Evolutionary conservation across 106 monocot species (phyloP), one percentile per base, ranked within the genome.

Genomic region (Allium sativum): DNA sequence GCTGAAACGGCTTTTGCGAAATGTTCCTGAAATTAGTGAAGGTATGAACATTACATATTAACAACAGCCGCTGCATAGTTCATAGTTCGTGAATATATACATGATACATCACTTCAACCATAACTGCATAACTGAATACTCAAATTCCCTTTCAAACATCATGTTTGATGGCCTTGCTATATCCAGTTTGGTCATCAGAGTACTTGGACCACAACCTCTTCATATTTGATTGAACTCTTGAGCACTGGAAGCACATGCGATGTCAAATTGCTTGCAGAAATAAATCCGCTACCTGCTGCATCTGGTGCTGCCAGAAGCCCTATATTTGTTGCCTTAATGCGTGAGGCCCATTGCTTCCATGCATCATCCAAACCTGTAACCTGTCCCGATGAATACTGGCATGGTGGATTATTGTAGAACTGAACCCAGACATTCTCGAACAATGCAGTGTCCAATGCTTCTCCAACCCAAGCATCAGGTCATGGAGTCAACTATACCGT

Each of bases 341-440:
- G 55, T n/a, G 44, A 0, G 0, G 67, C 63, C 74, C 68, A 68
- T 45, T 68, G 74, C 55, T 62, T 68, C 74, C 74, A 74, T 7
- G 68, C 68, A 7, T 40, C 56, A n/a, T 48, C 48, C 14, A 74
- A 17, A 16, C 42, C 44, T 40, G 10, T 21, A 6, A 46, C 19
- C 9, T 21, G 14, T 0, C 56, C 45, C 3, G 20, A n/a, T 2
- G 72, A 58, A 56, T 65, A 73, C 51, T 65, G 62, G 61, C 71
- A 71, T 18, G 71, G 54, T 14, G 71, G 71, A 45, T 71, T 71
- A 46, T 71, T 71, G 65, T 65, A 73, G 51, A 65, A 73, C 47
- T 72, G 72, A 40, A 73, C 65, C 72, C 72, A 65, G 6, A 74
- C 74, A 18, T 74, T 55, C 22, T 74, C 68, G 53, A 76, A 76